Evolutionary conservation across 257 asterid species (phyloP).

Genomic region (Mitragyna speciosa): DNA sequence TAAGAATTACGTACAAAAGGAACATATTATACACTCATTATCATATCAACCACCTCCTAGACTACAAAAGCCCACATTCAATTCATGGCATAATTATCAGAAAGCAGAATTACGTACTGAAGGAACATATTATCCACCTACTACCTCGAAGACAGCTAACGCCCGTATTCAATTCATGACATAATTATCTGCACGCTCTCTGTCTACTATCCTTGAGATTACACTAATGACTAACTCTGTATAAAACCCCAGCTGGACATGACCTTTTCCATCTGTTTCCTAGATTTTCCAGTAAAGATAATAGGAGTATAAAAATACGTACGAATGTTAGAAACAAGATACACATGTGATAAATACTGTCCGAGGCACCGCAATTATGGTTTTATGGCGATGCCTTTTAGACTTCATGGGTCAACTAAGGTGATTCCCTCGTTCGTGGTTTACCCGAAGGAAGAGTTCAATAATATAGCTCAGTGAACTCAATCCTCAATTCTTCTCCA

Average conservation of each 20-base stretch:
- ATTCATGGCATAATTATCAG: not conserved
- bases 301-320: too few relatives aligned
- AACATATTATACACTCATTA: not conserved
- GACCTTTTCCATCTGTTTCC: not conserved
- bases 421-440: not conserved
- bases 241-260: not conserved
- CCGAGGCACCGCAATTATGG: not conserved
- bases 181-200: not conserved
- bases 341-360: too few relatives aligned
- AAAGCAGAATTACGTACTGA: too few relatives aligned
- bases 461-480: not conserved
- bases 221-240: not conserved
- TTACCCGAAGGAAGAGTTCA: not conserved
- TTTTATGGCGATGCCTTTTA: not conserved
- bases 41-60: not conserved
- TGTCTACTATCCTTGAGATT: not conserved
- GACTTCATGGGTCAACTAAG: not conserved
- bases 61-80: not conserved
- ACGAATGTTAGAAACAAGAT: too few relatives aligned
- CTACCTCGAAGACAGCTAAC: not conserved
- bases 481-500: too few relatives aligned
- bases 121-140: not conserved
- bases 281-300: not conserved
- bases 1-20: too few relatives aligned
- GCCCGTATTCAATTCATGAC: not conserved